Evolutionary conservation across 352 stramenopile species (phyloP).

Genomic region (Phytopythium sindhum): DNA sequence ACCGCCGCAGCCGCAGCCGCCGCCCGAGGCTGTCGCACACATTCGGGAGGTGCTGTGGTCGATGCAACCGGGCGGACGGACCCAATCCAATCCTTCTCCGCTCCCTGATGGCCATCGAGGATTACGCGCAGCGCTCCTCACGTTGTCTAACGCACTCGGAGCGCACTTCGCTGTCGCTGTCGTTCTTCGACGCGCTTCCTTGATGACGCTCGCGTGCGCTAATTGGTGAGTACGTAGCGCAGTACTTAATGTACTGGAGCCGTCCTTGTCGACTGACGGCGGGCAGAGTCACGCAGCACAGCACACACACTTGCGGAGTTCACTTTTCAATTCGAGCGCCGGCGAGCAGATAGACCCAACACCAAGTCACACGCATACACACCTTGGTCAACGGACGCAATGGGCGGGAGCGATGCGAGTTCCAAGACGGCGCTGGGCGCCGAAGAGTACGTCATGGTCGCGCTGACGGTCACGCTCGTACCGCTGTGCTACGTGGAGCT

Average conservation of each 20-base stretch:
- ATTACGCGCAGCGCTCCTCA: not conserved
- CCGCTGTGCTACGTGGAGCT: conserved; percentile 28
- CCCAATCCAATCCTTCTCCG: not conserved
- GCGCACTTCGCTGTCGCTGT: not conserved
- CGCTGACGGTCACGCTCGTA: conserved; percentile 23
- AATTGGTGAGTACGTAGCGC: not conserved
- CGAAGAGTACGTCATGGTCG: conserved; percentile 33
- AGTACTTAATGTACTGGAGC: no score
- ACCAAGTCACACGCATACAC: not conserved
- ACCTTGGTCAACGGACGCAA: not conserved
- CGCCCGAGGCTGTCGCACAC: not conserved
- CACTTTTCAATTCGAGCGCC: conserved; percentile 1
- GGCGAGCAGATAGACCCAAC: not conserved
- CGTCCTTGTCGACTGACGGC: not conserved
- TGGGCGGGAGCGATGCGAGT: conserved; percentile 24
- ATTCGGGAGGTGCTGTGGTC: no score
- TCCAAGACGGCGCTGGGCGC: conserved; percentile 23
- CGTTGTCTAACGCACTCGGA: not conserved
- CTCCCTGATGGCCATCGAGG: not conserved
- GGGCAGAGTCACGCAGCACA: not conserved
- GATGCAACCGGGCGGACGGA: no score
- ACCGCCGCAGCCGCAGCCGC: not conserved
- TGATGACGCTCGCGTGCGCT: not conserved
- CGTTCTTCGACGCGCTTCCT: conserved; percentile 2
- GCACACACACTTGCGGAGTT: not conserved